A percentile compares a stretch with the other conserved stretches of the same genome.
phyloP scores from a whole-genome alignment of 179 eudicot species.

The Dionaea muscipula region DNA sequence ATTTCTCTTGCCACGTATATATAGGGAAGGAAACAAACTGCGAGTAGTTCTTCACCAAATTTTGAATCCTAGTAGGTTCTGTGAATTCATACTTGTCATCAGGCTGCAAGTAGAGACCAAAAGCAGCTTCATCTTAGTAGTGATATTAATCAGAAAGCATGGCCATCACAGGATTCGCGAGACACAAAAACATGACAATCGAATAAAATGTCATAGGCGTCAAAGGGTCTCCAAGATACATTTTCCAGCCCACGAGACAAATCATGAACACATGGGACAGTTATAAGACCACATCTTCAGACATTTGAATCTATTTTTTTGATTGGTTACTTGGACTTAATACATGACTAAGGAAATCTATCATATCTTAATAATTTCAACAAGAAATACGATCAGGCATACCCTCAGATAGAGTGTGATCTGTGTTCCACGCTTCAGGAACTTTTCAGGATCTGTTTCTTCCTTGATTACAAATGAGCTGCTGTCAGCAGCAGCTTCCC shows the following conservation, averaged over 20 bases:
- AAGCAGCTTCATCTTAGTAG: constrained; percentile 2
- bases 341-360: too few species aligned
- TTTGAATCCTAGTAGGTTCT: constrained; percentile 60
- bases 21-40: constrained; percentile 95
- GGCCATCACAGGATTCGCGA: neutral
- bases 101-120: constrained; percentile 34
- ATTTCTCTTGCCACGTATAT: constrained; percentile 96
- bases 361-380: too few species aligned
- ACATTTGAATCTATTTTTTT: too few species aligned
- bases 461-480: constrained; percentile 75
- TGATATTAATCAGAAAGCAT: neutral
- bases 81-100: constrained; percentile 94
- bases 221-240: too few species aligned
- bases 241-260: too few species aligned
- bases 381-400: constrained; percentile 4
- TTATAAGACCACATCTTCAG: too few species aligned
- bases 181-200: too few species aligned
- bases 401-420: constrained; percentile 78
- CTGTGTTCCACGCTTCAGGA: constrained; percentile 70
- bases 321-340: too few species aligned
- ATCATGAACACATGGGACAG: too few species aligned
- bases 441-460: constrained; percentile 82
- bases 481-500: constrained; percentile 89
- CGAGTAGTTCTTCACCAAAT: constrained; percentile 92
- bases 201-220: too few species aligned